Percentiles rank a stretch among this genome's conserved stretches.
Conservation (phyloP, 2,329 filamentous ascomycete species). For the Drechslera avenae region DNA sequence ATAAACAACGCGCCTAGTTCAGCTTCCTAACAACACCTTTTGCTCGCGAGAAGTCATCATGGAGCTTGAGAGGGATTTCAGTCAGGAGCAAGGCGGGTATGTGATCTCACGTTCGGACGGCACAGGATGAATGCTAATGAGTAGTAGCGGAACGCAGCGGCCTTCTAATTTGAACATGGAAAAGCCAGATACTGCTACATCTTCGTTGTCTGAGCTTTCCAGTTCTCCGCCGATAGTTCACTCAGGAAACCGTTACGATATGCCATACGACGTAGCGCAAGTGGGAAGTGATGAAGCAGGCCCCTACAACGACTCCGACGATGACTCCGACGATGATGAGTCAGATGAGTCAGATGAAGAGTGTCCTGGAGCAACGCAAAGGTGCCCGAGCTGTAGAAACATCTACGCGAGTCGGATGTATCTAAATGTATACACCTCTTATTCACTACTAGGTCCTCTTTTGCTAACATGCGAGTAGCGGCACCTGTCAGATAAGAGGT, state of each 20-base stretch:
- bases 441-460: neutral
- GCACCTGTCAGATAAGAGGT: conserved; percentile 3
- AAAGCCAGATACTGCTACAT: neutral
- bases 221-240: neutral
- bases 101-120: neutral
- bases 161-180: neutral
- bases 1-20: neutral
- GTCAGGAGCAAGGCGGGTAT: neutral
- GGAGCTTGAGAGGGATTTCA: neutral
- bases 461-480: conserved; percentile 3
- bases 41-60: neutral
- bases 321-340: neutral
- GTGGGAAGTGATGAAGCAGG: neutral
- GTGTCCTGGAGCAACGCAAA: neutral
- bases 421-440: conserved; percentile 1
- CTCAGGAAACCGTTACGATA: neutral
- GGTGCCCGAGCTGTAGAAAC: conserved; percentile 8
- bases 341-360: neutral
- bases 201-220: neutral
- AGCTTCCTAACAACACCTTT: neutral
- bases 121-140: neutral
- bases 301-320: neutral
- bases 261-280: neutral
- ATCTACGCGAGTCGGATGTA: neutral
- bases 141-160: neutral